Percentiles rank a stretch among this genome's conserved stretches.
Conservation (phyloP, 768 basidiomycete species). For the Rhizopogon vulgaris region DNA sequence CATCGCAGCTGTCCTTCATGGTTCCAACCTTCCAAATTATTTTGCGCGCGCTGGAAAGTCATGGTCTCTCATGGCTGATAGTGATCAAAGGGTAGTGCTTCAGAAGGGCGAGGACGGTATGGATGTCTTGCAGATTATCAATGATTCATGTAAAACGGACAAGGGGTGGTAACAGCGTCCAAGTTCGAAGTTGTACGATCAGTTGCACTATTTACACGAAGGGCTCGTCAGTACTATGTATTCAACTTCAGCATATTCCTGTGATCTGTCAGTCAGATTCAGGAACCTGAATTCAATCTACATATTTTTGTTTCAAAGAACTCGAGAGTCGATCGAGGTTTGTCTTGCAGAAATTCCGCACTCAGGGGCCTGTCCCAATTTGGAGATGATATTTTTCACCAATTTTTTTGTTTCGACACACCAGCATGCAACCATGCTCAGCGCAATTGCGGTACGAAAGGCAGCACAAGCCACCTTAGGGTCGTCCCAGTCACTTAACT, state of each 20-base stretch:
- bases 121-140: slow-evolving; percentile 5
- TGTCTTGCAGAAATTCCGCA: too few species aligned
- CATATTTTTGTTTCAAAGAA: too few species aligned
- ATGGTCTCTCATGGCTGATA: neutral
- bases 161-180: neutral
- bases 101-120: slow-evolving; percentile 6
- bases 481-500: neutral
- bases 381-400: too few species aligned
- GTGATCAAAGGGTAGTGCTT: neutral
- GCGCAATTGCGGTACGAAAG: neutral
- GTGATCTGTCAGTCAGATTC: too few species aligned
- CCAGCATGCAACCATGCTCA: neutral
- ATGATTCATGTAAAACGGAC: neutral
- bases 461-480: neutral
- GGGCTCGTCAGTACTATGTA: neutral
- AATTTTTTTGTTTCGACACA: too few species aligned
- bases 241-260: too few species aligned
- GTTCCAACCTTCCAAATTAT: slow-evolving; percentile 18
- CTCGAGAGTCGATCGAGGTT: too few species aligned
- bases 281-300: too few species aligned
- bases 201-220: neutral
- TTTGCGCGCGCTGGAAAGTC: slow-evolving; percentile 6
- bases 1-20: slow-evolving; percentile 15
- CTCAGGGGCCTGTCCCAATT: too few species aligned
- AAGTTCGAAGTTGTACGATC: neutral